Conservation (phyloP, 352 stramenopile genomes). For the Peronosclerospora sorghi region DNA sequence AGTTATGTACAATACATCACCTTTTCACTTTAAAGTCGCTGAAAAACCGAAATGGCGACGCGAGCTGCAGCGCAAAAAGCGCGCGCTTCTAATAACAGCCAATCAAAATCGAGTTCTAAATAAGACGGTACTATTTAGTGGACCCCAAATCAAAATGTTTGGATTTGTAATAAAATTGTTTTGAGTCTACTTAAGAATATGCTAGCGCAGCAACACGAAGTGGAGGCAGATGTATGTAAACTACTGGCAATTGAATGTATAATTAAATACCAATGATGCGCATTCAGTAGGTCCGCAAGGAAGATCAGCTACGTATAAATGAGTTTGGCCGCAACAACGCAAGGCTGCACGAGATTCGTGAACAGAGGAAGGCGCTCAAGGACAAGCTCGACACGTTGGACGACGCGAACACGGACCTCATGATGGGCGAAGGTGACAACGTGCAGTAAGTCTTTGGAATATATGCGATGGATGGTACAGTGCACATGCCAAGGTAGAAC, state of each 20-base stretch:
- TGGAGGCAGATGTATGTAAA: slow-evolving; percentile 62
- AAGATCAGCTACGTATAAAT: slow-evolving; percentile 97
- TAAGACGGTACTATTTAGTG: no score
- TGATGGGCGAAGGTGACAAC: slow-evolving; percentile 89
- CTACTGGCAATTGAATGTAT: not conserved
- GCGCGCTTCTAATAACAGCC: no score
- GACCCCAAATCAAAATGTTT: no score
- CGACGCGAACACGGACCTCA: slow-evolving; percentile 95
- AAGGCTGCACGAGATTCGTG: slow-evolving; percentile 85
- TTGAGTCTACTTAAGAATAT: slow-evolving; percentile 24
- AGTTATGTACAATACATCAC: no score
- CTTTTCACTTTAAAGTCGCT: no score
- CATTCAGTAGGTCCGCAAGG: slow-evolving; percentile 83
- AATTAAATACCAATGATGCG: not conserved
- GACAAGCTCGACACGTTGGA: slow-evolving; percentile 93
- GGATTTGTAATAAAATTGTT: no score
- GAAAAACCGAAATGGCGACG: no score
- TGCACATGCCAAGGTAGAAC: not conserved
- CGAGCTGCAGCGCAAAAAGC: no score
- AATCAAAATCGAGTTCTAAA: no score
- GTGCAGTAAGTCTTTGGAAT: slow-evolving; percentile 38
- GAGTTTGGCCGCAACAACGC: slow-evolving; percentile 96
- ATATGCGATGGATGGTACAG: not conserved
- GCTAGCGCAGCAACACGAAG: slow-evolving; percentile 73
- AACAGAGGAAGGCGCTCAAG: slow-evolving; percentile 87